Percentiles rank a stretch among this genome's conserved stretches.
These are phyloP conservation scores for Trametes meyenii DNA, from an alignment of 768 basidiomycete species.

Conservation along the genomic window DNA sequence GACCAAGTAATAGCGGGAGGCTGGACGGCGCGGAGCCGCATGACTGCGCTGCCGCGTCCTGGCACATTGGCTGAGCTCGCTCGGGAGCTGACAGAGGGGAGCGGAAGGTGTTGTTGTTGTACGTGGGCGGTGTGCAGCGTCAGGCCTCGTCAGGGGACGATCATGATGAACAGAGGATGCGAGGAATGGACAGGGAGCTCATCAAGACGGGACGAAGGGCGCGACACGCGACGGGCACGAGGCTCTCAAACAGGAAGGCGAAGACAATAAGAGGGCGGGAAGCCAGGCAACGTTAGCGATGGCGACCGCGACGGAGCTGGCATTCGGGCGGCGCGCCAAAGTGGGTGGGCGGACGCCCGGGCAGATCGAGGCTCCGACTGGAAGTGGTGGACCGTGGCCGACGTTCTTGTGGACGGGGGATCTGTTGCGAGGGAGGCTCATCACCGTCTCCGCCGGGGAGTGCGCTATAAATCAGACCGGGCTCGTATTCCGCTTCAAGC, in stretches of 20 bases:
- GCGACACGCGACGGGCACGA: slow-evolving; percentile 25
- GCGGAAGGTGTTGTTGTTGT: not conserved
- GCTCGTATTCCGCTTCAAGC: not conserved
- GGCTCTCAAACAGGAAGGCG: slow-evolving; percentile 29
- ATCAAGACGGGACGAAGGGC: slow-evolving; percentile 1
- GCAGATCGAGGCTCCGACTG: not conserved
- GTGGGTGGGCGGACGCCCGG: not conserved
- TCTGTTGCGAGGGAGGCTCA: slow-evolving; percentile 21
- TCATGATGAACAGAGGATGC: slow-evolving; percentile 6
- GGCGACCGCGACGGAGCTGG: slow-evolving; percentile 19
- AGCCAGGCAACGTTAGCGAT: slow-evolving; percentile 23
- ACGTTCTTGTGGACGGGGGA: not conserved
- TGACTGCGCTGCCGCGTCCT: not conserved
- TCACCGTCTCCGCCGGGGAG: slow-evolving; percentile 1
- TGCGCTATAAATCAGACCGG: slow-evolving; percentile 19
- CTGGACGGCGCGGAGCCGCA: not conserved
- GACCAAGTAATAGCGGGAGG: too few relatives aligned
- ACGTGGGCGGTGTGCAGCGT: not conserved
- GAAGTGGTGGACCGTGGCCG: not conserved
- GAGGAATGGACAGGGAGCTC: slow-evolving; percentile 1
- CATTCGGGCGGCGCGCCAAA: slow-evolving; percentile 16
- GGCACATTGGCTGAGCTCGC: not conserved
- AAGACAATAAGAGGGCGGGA: slow-evolving; percentile 31
- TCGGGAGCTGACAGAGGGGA: not conserved
- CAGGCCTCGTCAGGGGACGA: slow-evolving; percentile 3